A percentile compares a stretch with the other conserved stretches of the same genome.
Conservation (phyloP, 495 filamentous ascomycete species). For the Lineolata rhizophorae region DNA sequence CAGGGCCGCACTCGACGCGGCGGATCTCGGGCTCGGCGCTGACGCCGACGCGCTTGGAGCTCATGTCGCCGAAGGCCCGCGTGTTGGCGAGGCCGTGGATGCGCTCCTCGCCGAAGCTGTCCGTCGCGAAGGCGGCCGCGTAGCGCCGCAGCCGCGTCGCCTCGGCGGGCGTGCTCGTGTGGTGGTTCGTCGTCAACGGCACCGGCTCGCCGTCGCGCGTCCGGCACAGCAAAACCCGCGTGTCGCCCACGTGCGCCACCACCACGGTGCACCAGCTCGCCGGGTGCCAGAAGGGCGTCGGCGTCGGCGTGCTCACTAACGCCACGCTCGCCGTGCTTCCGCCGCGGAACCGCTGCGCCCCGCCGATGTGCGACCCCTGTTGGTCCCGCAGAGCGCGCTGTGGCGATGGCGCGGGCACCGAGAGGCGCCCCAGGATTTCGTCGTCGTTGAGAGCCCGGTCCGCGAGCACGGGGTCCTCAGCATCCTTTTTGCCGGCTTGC, state of each 20-base stretch:
- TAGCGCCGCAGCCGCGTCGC: conserved; percentile 65
- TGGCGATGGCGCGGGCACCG: too few relatives aligned
- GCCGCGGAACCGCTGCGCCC: conserved; percentile 60
- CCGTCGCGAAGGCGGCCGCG: conserved; percentile 68
- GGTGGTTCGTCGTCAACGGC: conserved; percentile 72
- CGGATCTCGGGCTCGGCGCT: conserved; percentile 77
- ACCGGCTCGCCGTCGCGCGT: conserved; percentile 55
- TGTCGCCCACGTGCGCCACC: conserved; percentile 87
- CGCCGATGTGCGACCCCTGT: conserved; percentile 33
- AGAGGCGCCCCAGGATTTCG: conserved; percentile 40
- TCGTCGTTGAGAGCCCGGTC: conserved; percentile 60
- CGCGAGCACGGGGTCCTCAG: conserved; percentile 37
- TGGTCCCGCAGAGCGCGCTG: too few relatives aligned
- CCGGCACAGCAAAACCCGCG: conserved; percentile 66
- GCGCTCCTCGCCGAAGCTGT: conserved; percentile 93
- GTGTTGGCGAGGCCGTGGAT: conserved; percentile 87
- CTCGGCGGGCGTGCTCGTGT: conserved; percentile 69
- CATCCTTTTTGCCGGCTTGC: conserved; percentile 50
- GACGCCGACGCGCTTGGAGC: conserved; percentile 77
- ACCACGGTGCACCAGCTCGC: conserved; percentile 58
- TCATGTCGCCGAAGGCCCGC: conserved; percentile 79
- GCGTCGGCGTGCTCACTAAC: conserved; percentile 75
- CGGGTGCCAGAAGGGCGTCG: conserved; percentile 89
- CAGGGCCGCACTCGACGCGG: conserved; percentile 49
- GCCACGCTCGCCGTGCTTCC: conserved; percentile 79